These are phyloP conservation scores for Metschnikowia gruessii DNA, from an alignment of 805 yeast species.

Conservation along the genomic window DNA sequence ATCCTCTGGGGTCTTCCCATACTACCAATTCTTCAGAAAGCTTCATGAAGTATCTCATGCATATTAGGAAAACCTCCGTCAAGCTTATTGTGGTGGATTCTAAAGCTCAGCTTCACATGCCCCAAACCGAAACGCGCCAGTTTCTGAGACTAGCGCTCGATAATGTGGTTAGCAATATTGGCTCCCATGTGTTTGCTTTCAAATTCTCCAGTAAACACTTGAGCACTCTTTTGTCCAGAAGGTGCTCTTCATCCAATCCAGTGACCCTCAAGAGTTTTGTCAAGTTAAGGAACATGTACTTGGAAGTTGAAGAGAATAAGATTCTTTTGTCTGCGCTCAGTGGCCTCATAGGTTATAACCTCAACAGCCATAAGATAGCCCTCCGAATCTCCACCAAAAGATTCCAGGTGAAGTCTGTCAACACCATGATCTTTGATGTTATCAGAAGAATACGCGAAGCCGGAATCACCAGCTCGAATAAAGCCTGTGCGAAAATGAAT, in stretches of 20 bases:
- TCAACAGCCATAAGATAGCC: constrained; percentile 22
- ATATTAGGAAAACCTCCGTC: constrained; percentile 14
- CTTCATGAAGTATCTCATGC: not conserved
- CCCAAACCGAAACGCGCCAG: constrained; percentile 15
- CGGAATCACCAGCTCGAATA: constrained; percentile 24
- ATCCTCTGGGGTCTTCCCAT: not conserved
- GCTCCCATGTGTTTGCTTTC: constrained; percentile 25
- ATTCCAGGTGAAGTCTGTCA: constrained; percentile 33
- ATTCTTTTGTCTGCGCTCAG: constrained; percentile 28
- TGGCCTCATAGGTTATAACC: constrained; percentile 26
- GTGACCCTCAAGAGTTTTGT: constrained; percentile 24
- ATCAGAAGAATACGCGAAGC: constrained; percentile 33
- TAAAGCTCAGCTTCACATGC: constrained; percentile 30
- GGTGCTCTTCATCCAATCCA: not conserved
- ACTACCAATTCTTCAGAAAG: not conserved
- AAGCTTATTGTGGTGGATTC: constrained; percentile 33
- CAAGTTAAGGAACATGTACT: constrained; percentile 30
- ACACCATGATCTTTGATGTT: constrained; percentile 36
- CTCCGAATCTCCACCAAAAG: constrained; percentile 27
- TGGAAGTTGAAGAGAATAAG: constrained; percentile 33
- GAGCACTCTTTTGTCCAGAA: constrained; percentile 10
- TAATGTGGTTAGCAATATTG: constrained; percentile 27
- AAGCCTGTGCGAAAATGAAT: constrained; percentile 22
- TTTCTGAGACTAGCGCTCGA: constrained; percentile 25
- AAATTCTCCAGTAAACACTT: constrained; percentile 29